Percentiles rank a stretch among this genome's conserved stretches.
Conservation (phyloP, 1,284 basidiomycete species). For the Exobasidium cylindrosporum region DNA sequence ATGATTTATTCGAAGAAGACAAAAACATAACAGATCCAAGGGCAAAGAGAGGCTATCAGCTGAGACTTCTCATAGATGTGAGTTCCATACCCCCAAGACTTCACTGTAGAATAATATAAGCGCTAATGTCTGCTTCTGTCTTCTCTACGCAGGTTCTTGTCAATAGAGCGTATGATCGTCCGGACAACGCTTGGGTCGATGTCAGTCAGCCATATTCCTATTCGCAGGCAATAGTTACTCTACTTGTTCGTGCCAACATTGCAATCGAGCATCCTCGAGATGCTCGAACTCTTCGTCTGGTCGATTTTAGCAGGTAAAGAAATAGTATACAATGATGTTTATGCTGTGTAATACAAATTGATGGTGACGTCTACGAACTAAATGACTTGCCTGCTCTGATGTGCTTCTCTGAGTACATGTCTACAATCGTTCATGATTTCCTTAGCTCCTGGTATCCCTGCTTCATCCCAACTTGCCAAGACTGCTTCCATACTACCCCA, state of each 20-base stretch:
- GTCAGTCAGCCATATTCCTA: not conserved
- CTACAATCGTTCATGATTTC: conserved; percentile 40
- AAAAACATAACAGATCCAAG: not conserved
- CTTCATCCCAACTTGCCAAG: conserved; percentile 36
- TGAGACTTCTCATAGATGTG: conserved; percentile 6
- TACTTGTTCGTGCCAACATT: conserved; percentile 15
- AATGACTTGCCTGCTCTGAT: not conserved
- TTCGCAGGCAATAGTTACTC: not conserved
- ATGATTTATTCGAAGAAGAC: not conserved
- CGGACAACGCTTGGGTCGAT: conserved; percentile 11
- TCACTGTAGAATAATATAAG: no score
- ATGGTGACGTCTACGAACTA: not conserved
- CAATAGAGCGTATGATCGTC: conserved; percentile 11
- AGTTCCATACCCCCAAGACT: no score
- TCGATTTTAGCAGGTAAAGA: conserved; percentile 8
- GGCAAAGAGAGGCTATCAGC: not conserved
- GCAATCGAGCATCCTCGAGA: conserved; percentile 14
- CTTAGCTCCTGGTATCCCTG: conserved; percentile 31
- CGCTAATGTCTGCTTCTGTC: no score
- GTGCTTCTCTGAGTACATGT: conserved; percentile 28
- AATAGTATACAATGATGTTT: no score
- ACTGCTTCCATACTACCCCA: conserved; percentile 40
- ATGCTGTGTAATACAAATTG: not conserved
- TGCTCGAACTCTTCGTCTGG: conserved; percentile 4
- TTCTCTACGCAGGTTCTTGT: conserved; percentile 12